These are phyloP conservation scores for Paramecium caudatum DNA, from an alignment of 73 alveolate species.

Conservation along the genomic window DNA sequence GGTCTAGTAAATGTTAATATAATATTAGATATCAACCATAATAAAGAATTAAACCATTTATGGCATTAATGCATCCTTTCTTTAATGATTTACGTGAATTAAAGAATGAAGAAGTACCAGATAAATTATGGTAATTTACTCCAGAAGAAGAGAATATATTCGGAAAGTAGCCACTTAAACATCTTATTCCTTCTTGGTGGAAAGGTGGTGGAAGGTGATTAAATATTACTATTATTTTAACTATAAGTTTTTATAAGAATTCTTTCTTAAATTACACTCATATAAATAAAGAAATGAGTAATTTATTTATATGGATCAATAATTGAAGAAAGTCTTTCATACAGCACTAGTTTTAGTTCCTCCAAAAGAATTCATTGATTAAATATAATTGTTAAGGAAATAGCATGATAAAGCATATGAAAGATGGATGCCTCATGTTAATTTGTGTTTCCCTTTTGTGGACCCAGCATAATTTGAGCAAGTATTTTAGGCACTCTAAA, in stretches of 20 bases:
- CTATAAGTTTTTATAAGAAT: neutral
- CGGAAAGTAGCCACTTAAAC: slow-evolving; percentile 43
- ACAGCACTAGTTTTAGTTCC: slow-evolving; percentile 69
- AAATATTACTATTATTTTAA: neutral
- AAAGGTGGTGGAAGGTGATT: neutral
- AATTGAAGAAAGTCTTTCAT: slow-evolving; percentile 70
- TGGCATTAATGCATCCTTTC: slow-evolving; percentile 64
- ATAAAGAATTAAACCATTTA: slow-evolving; percentile 55
- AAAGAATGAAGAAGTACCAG: slow-evolving; percentile 38
- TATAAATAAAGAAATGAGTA: no score
- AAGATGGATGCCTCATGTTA: slow-evolving; percentile 80
- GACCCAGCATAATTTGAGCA: slow-evolving; percentile 67
- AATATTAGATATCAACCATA: slow-evolving; percentile 21
- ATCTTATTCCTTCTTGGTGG: slow-evolving; percentile 24
- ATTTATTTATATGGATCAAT: slow-evolving; percentile 41
- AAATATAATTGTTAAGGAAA: slow-evolving; percentile 64
- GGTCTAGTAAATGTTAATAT: slow-evolving; percentile 10
- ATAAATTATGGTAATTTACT: slow-evolving; percentile 37
- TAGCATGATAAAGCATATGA: slow-evolving; percentile 77
- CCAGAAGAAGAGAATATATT: slow-evolving; percentile 63
- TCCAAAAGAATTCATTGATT: slow-evolving; percentile 54
- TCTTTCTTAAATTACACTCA: neutral
- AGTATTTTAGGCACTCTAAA: slow-evolving; percentile 33
- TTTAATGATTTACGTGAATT: slow-evolving; percentile 30
- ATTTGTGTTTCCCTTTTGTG: slow-evolving; percentile 69